Evolutionary conservation across 176 grass and related monocot species (phyloP).

Genomic region (Paspalum notatum): DNA sequence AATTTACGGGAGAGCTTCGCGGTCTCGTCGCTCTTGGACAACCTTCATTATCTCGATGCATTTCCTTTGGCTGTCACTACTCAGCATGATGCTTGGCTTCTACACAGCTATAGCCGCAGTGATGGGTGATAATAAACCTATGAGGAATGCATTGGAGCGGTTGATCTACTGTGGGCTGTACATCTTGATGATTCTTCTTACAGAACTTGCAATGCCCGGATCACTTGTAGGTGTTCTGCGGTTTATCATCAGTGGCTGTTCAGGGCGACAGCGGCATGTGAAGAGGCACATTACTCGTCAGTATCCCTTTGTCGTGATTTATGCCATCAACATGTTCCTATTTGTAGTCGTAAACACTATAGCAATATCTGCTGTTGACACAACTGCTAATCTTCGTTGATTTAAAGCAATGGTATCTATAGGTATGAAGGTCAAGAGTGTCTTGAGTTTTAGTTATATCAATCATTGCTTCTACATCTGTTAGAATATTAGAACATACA

Average conservation of each 20-base stretch:
- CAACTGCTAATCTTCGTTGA: no score
- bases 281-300: slow-evolving; percentile 28
- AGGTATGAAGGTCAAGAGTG: no score
- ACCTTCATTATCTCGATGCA: slow-evolving; percentile 40
- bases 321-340: slow-evolving; percentile 1
- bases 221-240: not conserved
- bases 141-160: not conserved
- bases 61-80: slow-evolving; percentile 46
- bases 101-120: not conserved
- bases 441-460: no score
- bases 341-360: slow-evolving; percentile 3
- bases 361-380: not conserved
- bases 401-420: no score
- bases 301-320: not conserved
- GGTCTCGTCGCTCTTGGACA: slow-evolving; percentile 28
- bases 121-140: not conserved
- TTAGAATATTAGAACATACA: no score
- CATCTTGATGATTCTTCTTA: not conserved
- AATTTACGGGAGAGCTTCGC: slow-evolving; percentile 27
- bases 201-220: not conserved
- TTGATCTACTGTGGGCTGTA: not conserved
- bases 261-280: not conserved
- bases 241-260: not conserved
- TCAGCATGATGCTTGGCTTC: slow-evolving; percentile 54
- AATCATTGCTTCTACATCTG: no score